Evolutionary conservation across 805 yeast species (phyloP).

Genomic region (Saturnispora ahearnii): DNA sequence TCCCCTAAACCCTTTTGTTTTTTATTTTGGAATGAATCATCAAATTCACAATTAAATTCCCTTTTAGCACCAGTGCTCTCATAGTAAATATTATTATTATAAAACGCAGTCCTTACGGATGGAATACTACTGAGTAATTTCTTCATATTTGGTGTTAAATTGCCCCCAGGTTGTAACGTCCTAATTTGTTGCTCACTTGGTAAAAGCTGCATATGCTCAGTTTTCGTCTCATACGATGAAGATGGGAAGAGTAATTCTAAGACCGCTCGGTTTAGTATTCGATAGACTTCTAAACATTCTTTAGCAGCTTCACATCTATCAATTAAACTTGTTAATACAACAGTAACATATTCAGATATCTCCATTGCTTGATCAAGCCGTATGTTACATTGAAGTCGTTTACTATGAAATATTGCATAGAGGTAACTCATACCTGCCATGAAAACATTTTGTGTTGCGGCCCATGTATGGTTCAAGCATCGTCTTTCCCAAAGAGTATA

Average conservation of each 20-base stretch:
- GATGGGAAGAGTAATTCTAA: constrained; percentile 45
- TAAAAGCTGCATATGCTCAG: constrained; percentile 19
- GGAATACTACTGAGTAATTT: constrained; percentile 32
- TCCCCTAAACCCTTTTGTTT: neutral
- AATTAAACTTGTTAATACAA: constrained; percentile 49
- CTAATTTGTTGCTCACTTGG: constrained; percentile 25
- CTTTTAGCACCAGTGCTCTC: neutral
- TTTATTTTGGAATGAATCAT: constrained; percentile 2
- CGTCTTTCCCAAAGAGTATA: constrained; percentile 45
- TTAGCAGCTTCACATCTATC: constrained; percentile 74
- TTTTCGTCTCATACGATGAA: constrained; percentile 16
- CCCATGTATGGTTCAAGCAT: constrained; percentile 82
- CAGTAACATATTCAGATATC: constrained; percentile 39
- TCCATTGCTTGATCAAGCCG: constrained; percentile 43
- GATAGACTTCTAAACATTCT: constrained; percentile 62
- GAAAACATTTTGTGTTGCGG: constrained; percentile 79
- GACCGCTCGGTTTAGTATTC: constrained; percentile 63
- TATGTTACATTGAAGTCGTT: constrained; percentile 39
- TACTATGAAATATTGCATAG: constrained; percentile 65
- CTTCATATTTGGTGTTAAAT: constrained; percentile 32
- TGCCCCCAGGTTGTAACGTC: constrained; percentile 28
- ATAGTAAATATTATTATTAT: constrained; percentile 5
- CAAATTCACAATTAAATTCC: neutral
- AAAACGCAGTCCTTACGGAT: constrained; percentile 9
- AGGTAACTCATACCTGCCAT: constrained; percentile 84